These are phyloP conservation scores for Xylariaceae sp. DNA, from an alignment of 2,329 filamentous ascomycete species.

Conservation along the genomic window DNA sequence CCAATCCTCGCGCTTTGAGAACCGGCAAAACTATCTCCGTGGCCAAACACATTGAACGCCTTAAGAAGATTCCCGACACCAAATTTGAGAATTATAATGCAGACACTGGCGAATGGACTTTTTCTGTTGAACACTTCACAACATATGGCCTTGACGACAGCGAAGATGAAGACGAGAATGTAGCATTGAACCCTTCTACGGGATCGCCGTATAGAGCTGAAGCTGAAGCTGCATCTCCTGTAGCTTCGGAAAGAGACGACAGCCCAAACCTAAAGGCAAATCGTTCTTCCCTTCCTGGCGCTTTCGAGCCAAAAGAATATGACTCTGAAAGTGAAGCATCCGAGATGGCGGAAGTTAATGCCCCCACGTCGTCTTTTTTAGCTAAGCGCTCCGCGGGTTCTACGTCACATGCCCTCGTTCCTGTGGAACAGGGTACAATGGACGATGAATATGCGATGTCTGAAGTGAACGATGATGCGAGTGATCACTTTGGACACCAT, in stretches of 20 bases:
- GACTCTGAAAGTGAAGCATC: constrained; percentile 59
- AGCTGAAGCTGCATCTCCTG: constrained; percentile 35
- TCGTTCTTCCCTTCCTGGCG: constrained; percentile 70
- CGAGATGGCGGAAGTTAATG: constrained; percentile 52
- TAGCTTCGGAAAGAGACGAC: constrained; percentile 54
- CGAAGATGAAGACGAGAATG: constrained; percentile 73
- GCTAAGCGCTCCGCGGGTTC: constrained; percentile 88
- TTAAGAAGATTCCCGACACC: constrained; percentile 80
- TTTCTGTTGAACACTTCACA: constrained; percentile 94
- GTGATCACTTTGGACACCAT: constrained; percentile 76
- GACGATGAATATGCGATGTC: constrained; percentile 79
- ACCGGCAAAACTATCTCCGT: constrained; percentile 70
- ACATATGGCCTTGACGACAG: constrained; percentile 88
- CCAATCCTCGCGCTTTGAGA: constrained; percentile 76
- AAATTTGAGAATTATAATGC: constrained; percentile 81
- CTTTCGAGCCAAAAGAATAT: constrained; percentile 70
- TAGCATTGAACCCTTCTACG: constrained; percentile 51
- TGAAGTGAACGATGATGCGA: constrained; percentile 75
- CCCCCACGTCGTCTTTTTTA: constrained; percentile 79
- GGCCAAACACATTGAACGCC: constrained; percentile 80
- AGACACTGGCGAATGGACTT: constrained; percentile 85
- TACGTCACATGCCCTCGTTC: constrained; percentile 64
- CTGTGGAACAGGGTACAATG: constrained; percentile 69
- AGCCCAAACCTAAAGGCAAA: constrained; percentile 62
- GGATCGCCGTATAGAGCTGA: constrained; percentile 27